Base-by-base conservation (phyloP, 768 basidiomycete genomes). In the Tricholoma flavovirens region DNA sequence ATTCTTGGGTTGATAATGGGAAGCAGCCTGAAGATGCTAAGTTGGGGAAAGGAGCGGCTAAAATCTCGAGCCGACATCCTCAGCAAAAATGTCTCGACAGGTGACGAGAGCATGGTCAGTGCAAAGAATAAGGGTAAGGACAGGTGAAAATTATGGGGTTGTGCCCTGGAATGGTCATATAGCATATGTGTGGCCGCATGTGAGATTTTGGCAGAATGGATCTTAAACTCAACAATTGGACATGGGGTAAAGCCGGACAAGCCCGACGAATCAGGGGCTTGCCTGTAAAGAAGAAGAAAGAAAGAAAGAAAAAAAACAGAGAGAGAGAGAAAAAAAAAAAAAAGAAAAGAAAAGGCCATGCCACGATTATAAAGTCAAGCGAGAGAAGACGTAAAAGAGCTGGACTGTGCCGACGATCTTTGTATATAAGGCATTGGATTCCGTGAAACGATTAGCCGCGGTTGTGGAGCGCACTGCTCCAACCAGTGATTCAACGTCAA, bases 1-100 rank as follows among this genome's bases (percentile, higher is more conserved):
- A 64, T 73, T 57, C 71, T 88, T 30, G 90, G 87, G n/a, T 57
- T 75, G n/a, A 54, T 78, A 33, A 74, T 83, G 29, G 90, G 90
- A 19, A 69, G 71, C 3, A 71, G 73, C 46, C 74, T 90, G 73
- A 75, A 78, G 40, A 56, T 71, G 42, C 63, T 86, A 57, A 69
- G 76, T 8, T 75, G 73, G 73, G 71, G 68, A 21, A 69, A 66
- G 57, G 60, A 60, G 36, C 55, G 55, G 49, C 43, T 75, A 54
- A 62, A 67, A 59, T 59, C 55, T 36, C 58, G 56, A 42, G 60
- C 58, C 60, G 60, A 60, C 49, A 64, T 64, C 54, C 56, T 58
- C 33, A 61, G 65, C 38, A 63, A 63, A 46, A 61, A 55, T 51
- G 49, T 53, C 60, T 40, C 56, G 54, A 64, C 56, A 35, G 30